Base-by-base conservation (phyloP, 179 eudicot genomes). In the Camellia oleifera region DNA sequence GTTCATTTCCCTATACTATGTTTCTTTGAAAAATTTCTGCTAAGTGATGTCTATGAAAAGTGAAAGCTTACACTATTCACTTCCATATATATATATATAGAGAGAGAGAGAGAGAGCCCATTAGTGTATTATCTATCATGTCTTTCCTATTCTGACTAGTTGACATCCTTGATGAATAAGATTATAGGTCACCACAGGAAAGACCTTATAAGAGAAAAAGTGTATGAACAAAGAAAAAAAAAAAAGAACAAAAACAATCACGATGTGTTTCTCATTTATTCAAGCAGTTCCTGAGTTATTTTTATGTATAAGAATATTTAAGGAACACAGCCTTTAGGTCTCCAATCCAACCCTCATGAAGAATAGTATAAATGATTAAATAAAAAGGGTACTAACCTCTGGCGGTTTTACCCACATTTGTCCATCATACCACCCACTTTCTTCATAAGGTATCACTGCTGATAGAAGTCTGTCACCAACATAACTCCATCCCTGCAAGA, bases 391-490 rank as follows among this genome's bases (percentile, higher is more conserved):
- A 66, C 91, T 85, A 77, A 95, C 97, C 97, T 95, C 99, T 8
- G 99, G 99, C 77, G 98, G 99, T 84, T 95, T 95, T 50, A 90
- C 99, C 99, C 99, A 95, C 97, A 95, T 93, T 84, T 95, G 99
- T 48, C 99, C 99, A 69, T 95, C 99, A 83, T 95, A 95, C 99
- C 99, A 95, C 45, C 99, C 99, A 70, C 86, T 92, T 84, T 95
- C 99, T 85, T 95, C 99, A 69, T 95, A 95, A 65, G 99, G 99
- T 77, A 95, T 84, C 72, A 95, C 99, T 52, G 99, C 99, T 77
- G 99, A 95, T 77, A 94, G 81, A 71, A 91, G 97, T 79, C 98
- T 87, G 72, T 95, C 98, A 4, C 98, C 98, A 40, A 95, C 98
- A 79, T 93, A 95, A 84, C 98, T 95, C 98, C 98, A 95, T 80